Evolutionary conservation across 2,329 filamentous ascomycete species (phyloP).

Genomic region (Ophiognomonia clavigignenti-juglandacearum): DNA sequence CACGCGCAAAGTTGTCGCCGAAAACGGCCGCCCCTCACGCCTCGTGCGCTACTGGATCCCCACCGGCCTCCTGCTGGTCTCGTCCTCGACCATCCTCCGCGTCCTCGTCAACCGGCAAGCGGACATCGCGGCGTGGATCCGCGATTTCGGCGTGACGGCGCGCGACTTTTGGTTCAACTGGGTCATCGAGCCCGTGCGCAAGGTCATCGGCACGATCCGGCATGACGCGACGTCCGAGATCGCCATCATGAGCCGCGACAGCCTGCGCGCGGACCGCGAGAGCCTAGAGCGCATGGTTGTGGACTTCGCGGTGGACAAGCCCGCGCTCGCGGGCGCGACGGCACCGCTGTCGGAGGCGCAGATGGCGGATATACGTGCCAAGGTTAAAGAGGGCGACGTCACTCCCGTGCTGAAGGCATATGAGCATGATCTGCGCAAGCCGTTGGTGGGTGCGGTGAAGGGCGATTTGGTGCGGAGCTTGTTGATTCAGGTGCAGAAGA

Average conservation of each 20-base stretch:
- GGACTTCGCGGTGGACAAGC: slow-evolving; percentile 85
- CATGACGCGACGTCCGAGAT: slow-evolving; percentile 92
- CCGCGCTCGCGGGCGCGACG: slow-evolving; percentile 49
- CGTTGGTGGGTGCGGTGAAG: slow-evolving; percentile 74
- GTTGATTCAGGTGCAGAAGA: slow-evolving; percentile 96
- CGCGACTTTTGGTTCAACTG: slow-evolving; percentile 95
- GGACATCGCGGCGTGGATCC: slow-evolving; percentile 75
- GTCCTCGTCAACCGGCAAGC: slow-evolving; percentile 70
- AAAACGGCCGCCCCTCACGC: slow-evolving; percentile 70
- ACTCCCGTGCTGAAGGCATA: slow-evolving; percentile 89
- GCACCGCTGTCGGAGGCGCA: slow-evolving; percentile 58
- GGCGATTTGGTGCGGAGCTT: slow-evolving; percentile 87
- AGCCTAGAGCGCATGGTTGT: slow-evolving; percentile 97
- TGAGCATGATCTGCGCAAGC: slow-evolving; percentile 78
- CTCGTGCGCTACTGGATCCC: slow-evolving; percentile 89
- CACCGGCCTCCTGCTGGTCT: slow-evolving; percentile 64
- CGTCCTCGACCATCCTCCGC: slow-evolving; percentile 79
- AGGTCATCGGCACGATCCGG: slow-evolving; percentile 84
- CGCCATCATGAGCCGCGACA: slow-evolving; percentile 92
- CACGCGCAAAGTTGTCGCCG: slow-evolving; percentile 49
- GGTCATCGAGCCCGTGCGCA: slow-evolving; percentile 80
- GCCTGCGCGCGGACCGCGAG: slow-evolving; percentile 81
- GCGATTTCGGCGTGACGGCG: slow-evolving; percentile 70
- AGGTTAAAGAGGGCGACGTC: slow-evolving; percentile 86
- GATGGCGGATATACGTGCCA: slow-evolving; percentile 68